These are phyloP conservation scores for Capronia coronata DNA, from an alignment of 2,329 filamentous ascomycete species.

Conservation along the genomic window DNA sequence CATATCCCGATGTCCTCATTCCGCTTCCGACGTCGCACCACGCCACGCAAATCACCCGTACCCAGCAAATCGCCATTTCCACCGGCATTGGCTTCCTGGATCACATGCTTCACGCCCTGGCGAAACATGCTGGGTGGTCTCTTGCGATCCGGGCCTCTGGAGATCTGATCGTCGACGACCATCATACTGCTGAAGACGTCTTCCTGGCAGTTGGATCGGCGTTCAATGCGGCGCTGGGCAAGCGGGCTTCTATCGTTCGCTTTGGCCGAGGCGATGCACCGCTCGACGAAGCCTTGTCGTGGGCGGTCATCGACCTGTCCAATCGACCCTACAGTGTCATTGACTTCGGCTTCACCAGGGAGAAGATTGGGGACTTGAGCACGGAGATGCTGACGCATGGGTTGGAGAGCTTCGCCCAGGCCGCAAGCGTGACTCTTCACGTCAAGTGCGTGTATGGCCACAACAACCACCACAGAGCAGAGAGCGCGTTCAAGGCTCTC, in stretches of 20 bases:
- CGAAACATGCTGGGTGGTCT: constrained; percentile 95
- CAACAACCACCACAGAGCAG: constrained; percentile 93
- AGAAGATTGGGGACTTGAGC: constrained; percentile 89
- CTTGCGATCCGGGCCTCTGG: constrained; percentile 75
- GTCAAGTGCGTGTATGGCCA: constrained; percentile 84
- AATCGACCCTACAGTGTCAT: constrained; percentile 83
- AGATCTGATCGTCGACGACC: constrained; percentile 95
- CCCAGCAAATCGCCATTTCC: constrained; percentile 78
- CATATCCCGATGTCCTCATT: constrained; percentile 41
- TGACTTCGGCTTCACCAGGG: constrained; percentile 75
- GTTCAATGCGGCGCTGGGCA: constrained; percentile 73
- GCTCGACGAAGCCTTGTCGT: constrained; percentile 88
- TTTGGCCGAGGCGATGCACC: constrained; percentile 91
- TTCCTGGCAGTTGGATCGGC: constrained; percentile 84
- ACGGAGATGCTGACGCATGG: constrained; percentile 98
- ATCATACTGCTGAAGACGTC: constrained; percentile 94
- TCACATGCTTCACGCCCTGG: constrained; percentile 95
- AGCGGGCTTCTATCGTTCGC: constrained; percentile 72
- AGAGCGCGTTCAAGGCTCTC: constrained; percentile 94
- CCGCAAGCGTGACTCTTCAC: constrained; percentile 84
- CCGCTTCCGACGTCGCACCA: constrained; percentile 53
- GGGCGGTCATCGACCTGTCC: constrained; percentile 89
- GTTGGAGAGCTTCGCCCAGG: constrained; percentile 87
- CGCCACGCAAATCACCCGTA: constrained; percentile 75
- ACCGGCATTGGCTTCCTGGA: constrained; percentile 97